Evolutionary conservation across 257 asterid genomes (phyloP).

Genomic region (Catharanthus roseus): DNA sequence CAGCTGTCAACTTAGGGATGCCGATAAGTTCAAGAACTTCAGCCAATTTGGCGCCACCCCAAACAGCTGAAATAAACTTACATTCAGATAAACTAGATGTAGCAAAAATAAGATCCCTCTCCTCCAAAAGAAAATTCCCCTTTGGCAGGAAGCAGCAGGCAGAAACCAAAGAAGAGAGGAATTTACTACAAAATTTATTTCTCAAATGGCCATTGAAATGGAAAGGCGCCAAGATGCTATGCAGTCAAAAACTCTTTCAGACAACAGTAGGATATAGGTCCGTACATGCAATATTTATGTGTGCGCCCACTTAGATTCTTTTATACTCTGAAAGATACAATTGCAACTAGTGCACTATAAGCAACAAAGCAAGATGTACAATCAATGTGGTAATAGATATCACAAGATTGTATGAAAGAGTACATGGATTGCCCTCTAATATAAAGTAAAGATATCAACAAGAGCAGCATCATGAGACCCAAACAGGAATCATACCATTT

Average conservation of each 20-base stretch:
- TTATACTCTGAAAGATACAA: not conserved
- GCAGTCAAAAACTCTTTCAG: not conserved
- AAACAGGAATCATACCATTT: not conserved
- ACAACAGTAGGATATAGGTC: not conserved
- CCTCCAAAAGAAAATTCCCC: not conserved
- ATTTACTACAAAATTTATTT: not conserved
- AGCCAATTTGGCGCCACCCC: conserved; percentile 92
- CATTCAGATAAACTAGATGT: conserved; percentile 7
- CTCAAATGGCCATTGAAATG: not conserved
- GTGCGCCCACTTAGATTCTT: not conserved
- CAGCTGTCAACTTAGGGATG: conserved; percentile 55
- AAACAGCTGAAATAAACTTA: conserved; percentile 57
- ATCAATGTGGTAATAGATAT: not conserved
- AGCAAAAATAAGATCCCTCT: not conserved
- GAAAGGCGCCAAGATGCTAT: not conserved
- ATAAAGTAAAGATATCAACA: not conserved
- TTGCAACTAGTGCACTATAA: not conserved
- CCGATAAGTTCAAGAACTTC: conserved; percentile 89
- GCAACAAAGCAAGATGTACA: not conserved
- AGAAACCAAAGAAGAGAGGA: not conserved
- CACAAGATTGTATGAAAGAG: not conserved
- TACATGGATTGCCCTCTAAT: not conserved
- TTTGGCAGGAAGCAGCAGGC: not conserved
- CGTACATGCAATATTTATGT: not conserved
- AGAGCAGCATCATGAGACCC: not conserved